Percentiles rank a stretch among this genome's conserved stretches.
Evolutionary conservation across 2,329 filamentous ascomycete genomes (phyloP).

Genomic region (Chalaropsis ovoidea): DNA sequence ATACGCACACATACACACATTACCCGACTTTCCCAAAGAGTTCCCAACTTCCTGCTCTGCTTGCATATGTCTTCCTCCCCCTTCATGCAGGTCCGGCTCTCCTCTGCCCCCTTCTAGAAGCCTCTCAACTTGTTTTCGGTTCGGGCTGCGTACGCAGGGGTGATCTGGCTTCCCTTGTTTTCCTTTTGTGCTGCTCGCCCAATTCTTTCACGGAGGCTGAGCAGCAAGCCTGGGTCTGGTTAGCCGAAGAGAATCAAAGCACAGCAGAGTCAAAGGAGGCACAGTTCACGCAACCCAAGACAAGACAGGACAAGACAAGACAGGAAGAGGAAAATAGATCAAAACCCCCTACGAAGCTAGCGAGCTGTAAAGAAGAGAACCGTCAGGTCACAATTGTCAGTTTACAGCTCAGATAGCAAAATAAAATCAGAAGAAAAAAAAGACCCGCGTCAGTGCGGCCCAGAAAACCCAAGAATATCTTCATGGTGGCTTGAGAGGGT

Average conservation of each 20-base stretch:
- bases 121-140: neutral
- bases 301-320: no score
- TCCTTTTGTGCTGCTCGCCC: neutral
- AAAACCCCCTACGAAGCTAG: no score
- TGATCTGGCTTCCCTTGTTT: neutral
- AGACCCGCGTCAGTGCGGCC: neutral
- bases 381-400: neutral
- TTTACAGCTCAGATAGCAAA: neutral
- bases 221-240: no score
- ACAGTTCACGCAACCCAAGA: neutral
- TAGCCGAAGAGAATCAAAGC: no score
- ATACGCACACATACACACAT: no score
- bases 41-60: neutral
- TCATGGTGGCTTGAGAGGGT: neutral
- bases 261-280: neutral
- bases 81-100: neutral
- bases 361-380: neutral
- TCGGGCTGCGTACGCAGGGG: constrained; percentile 2
- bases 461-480: neutral
- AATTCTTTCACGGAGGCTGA: no score
- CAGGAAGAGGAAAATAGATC: no score
- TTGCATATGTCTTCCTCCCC: neutral
- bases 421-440: neutral
- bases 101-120: constrained; percentile 5
- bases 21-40: no score